These are phyloP conservation scores for Orbilia brochopaga DNA, from an alignment of 2,329 filamentous ascomycete genomes.

Conservation along the genomic window DNA sequence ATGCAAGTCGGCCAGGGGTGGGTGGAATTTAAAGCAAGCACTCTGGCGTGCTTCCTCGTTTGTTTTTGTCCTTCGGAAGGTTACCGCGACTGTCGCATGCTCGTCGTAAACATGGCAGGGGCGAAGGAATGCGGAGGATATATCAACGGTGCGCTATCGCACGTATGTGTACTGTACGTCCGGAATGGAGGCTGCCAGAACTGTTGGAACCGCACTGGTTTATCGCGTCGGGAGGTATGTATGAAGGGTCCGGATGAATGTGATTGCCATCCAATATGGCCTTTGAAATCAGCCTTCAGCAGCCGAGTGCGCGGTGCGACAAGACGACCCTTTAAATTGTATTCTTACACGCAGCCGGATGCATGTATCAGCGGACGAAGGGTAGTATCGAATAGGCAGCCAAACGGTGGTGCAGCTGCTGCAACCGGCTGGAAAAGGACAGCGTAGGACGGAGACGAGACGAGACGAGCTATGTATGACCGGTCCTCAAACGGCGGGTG, in stretches of 20 bases:
- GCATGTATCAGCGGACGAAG: neutral
- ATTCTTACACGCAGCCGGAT: neutral
- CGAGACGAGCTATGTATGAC: constrained; percentile 39
- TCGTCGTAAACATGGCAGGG: neutral
- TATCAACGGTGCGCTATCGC: neutral
- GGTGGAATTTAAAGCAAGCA: neutral
- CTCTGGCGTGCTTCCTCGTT: neutral
- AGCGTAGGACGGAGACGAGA: constrained; percentile 35
- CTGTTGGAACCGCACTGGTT: neutral
- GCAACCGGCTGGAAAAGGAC: constrained; percentile 21
- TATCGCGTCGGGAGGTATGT: neutral
- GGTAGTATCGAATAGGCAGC: neutral
- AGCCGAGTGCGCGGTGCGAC: no score
- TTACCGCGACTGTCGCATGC: constrained; percentile 2
- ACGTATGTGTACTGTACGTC: no score
- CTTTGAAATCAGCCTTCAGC: no score
- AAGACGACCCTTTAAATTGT: neutral
- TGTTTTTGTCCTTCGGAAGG: constrained; percentile 6
- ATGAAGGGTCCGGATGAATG: neutral
- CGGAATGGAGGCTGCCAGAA: neutral
- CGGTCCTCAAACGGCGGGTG: constrained; percentile 8
- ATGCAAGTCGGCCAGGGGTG: neutral
- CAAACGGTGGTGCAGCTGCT: constrained; percentile 3
- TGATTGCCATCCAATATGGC: no score
- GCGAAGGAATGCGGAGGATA: constrained; percentile 9